phyloP scores from a whole-genome alignment of 495 filamentous ascomycete genomes.

The Aspergillus sparsus region DNA sequence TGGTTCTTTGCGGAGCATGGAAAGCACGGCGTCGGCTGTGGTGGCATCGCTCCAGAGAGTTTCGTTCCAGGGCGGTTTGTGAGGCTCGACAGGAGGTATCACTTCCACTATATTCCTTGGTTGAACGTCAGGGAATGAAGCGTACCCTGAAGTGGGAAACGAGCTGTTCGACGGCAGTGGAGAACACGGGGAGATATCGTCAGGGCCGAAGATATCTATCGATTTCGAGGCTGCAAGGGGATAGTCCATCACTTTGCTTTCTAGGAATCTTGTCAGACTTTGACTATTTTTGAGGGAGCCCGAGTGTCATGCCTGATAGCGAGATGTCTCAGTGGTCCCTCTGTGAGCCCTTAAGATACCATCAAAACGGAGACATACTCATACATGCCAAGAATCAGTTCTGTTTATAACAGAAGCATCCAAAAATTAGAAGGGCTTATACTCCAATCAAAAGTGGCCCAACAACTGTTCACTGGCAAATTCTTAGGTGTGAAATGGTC shows the following conservation, averaged over 20 bases:
- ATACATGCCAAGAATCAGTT: background rate
- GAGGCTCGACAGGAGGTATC: background rate
- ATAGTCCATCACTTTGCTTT: background rate
- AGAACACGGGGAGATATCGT: constrained; percentile 2
- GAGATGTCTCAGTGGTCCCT: background rate
- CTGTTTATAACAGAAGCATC: background rate
- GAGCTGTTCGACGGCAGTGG: background rate
- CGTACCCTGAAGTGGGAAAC: background rate
- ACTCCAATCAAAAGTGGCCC: background rate
- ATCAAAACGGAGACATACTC: background rate
- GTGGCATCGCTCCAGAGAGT: constrained; percentile 20
- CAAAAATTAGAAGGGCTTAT: background rate
- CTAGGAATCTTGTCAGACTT: background rate
- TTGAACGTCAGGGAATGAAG: background rate
- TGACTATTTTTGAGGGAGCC: background rate
- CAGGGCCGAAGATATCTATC: background rate
- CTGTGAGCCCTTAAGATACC: background rate
- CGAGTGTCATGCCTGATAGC: background rate
- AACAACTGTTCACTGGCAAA: background rate
- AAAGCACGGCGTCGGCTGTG: constrained; percentile 23
- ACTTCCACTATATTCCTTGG: background rate
- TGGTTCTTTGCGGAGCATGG: constrained; percentile 22
- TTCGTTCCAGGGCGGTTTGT: background rate
- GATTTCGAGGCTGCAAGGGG: background rate
- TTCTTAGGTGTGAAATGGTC: background rate